Percentiles rank a stretch among this genome's conserved stretches.
Evolutionary conservation across 192 early-diverging fungal species (phyloP).

Genomic region (Backusella tuberculispora): DNA sequence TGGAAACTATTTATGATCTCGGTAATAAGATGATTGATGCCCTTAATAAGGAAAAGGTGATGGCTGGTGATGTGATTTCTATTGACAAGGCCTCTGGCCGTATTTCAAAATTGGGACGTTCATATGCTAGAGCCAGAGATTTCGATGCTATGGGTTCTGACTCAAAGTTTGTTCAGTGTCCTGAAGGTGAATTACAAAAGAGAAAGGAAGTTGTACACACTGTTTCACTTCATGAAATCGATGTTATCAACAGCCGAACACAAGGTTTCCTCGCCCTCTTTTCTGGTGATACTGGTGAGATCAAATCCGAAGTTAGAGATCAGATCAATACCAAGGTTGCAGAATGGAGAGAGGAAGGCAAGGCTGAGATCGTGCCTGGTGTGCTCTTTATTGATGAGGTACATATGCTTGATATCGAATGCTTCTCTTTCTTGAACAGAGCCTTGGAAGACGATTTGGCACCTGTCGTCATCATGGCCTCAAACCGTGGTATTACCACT

Average conservation of each 20-base stretch:
- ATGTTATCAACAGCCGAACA: conserved; percentile 96
- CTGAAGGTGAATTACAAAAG: conserved; percentile 97
- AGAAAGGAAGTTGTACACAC: conserved; percentile 97
- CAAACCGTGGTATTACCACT: conserved; percentile 93
- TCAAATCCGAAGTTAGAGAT: conserved; percentile 95
- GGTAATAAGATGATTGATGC: conserved; percentile 99
- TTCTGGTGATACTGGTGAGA: conserved; percentile 98
- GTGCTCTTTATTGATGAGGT: conserved; percentile 99
- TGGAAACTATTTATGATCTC: conserved; percentile 99
- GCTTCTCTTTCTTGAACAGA: conserved; percentile 97
- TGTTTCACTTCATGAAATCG: conserved; percentile 98
- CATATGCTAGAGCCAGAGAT: conserved; percentile 94
- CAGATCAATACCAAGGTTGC: conserved; percentile 97
- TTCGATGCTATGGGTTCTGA: conserved; percentile 99
- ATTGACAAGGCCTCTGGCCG: conserved; percentile 98
- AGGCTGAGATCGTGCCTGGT: conserved; percentile 97
- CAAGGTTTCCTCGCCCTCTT: conserved; percentile 98
- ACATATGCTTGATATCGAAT: conserved; percentile 99
- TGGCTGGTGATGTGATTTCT: conserved; percentile 96
- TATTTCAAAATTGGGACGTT: conserved; percentile 94
- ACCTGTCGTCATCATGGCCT: conserved; percentile 98
- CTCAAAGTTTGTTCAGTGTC: conserved; percentile 97
- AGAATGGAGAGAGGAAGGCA: conserved; percentile 99
- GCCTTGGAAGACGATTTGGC: conserved; percentile 97
- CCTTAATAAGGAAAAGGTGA: conserved; percentile 96